A percentile compares a stretch with the other conserved stretches of the same genome.
Evolutionary conservation across 306 rosid genomes (phyloP).

Genomic region (Luffa acutangula): DNA sequence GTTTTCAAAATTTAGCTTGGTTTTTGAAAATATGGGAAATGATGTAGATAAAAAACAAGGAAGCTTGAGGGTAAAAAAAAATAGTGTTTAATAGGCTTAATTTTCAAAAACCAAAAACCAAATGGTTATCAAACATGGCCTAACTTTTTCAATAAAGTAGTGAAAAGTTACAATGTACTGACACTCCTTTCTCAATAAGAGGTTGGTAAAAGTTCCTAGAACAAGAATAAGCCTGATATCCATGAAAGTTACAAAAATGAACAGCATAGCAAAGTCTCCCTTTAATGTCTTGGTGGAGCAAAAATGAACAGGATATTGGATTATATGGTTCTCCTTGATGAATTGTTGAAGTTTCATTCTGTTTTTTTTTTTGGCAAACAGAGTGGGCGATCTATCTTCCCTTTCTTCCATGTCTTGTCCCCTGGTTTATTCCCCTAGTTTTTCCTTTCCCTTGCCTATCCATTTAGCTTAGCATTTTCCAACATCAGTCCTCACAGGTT

Average conservation of each 20-base stretch:
- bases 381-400: background rate
- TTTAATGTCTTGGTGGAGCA: background rate
- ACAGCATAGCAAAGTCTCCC: background rate
- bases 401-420: background rate
- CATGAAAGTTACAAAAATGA: background rate
- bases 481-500: background rate
- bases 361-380: background rate
- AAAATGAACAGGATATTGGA: background rate
- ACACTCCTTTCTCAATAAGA: background rate
- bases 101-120: too few relatives aligned
- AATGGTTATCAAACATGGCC: too few relatives aligned
- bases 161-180: background rate
- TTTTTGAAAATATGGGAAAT: too few relatives aligned
- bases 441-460: background rate
- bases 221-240: background rate
- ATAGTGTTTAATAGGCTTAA: too few relatives aligned
- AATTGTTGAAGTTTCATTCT: background rate
- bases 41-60: too few relatives aligned
- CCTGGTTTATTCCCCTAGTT: background rate
- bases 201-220: background rate
- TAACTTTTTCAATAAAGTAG: background rate
- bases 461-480: background rate
- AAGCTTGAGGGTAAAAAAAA: too few relatives aligned
- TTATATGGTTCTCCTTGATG: background rate
- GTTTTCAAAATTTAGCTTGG: too few relatives aligned